These are phyloP conservation scores for Lathyrus tuberosus DNA, from an alignment of 306 rosid species.

Conservation along the genomic window DNA sequence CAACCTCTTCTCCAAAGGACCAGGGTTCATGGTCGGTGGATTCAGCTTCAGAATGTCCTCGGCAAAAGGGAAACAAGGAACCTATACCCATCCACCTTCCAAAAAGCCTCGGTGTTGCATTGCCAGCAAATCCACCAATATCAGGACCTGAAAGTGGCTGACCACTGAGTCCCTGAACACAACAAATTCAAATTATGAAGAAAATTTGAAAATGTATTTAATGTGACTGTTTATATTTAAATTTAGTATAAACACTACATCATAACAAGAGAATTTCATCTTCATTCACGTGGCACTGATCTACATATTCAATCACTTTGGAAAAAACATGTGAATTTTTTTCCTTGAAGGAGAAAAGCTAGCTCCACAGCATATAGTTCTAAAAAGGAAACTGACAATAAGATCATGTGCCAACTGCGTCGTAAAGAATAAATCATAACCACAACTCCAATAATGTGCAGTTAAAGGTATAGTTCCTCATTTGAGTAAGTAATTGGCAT, in stretches of 20 bases:
- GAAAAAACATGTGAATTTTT: background rate
- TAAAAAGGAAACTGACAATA: slow-evolving; percentile 2
- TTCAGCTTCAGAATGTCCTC: slow-evolving; percentile 78
- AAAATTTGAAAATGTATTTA: slow-evolving; percentile 10
- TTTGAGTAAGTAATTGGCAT: slow-evolving; percentile 28
- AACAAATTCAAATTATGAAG: slow-evolving; percentile 34
- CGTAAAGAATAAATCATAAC: slow-evolving; percentile 26
- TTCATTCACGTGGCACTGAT: slow-evolving; percentile 32
- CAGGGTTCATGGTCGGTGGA: slow-evolving; percentile 92
- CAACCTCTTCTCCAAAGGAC: slow-evolving; percentile 96
- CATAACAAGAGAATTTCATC: slow-evolving; percentile 1
- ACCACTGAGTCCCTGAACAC: slow-evolving; percentile 90
- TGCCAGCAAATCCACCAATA: slow-evolving; percentile 91
- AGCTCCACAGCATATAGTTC: background rate
- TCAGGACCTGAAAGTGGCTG: slow-evolving; percentile 96
- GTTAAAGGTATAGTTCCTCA: slow-evolving; percentile 9
- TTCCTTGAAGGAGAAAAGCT: background rate
- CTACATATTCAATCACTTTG: background rate
- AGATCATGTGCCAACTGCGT: slow-evolving; percentile 8
- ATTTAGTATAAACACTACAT: slow-evolving; percentile 1
- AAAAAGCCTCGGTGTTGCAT: slow-evolving; percentile 86
- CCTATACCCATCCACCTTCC: slow-evolving; percentile 96
- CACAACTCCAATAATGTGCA: slow-evolving; percentile 6
- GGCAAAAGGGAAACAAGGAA: slow-evolving; percentile 84
- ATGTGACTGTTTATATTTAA: background rate